Evolutionary conservation across 2,329 filamentous ascomycete genomes (phyloP).

Genomic region (Achaetomium macrosporum): DNA sequence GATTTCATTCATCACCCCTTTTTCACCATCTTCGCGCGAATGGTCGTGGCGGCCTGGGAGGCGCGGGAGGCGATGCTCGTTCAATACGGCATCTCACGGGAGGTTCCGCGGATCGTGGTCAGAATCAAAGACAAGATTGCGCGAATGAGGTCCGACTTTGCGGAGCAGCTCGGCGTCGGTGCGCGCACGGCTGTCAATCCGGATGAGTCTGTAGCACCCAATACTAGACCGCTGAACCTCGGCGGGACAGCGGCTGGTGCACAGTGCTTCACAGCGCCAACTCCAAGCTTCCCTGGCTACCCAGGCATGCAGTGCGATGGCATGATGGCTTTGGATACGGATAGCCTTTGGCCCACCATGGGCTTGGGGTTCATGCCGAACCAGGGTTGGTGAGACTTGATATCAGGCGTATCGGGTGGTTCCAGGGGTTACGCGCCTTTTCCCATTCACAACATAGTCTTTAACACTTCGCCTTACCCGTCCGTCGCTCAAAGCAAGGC

Average conservation of each 20-base stretch:
- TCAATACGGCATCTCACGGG: not conserved
- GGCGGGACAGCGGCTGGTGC: no score
- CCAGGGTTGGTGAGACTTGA: not conserved
- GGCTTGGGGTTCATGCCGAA: not conserved
- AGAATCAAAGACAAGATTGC: not conserved
- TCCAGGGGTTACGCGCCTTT: no score
- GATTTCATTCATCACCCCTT: not conserved
- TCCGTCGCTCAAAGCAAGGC: no score
- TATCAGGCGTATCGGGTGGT: no score
- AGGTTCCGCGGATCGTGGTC: constrained; percentile 6
- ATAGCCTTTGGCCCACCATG: not conserved
- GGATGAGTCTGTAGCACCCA: not conserved
- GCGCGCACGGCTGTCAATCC: not conserved
- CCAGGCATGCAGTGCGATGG: not conserved
- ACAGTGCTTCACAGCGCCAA: no score
- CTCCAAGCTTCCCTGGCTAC: not conserved
- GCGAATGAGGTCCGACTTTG: not conserved
- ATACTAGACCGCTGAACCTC: no score
- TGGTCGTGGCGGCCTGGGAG: constrained; percentile 8
- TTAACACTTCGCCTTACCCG: no score
- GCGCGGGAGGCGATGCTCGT: not conserved
- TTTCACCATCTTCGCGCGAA: constrained; percentile 1
- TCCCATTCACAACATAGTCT: no score
- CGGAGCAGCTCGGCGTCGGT: not conserved
- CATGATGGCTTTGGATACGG: not conserved